Evolutionary conservation across 768 basidiomycete genomes (phyloP).

Genomic region (Suillus sp.): DNA sequence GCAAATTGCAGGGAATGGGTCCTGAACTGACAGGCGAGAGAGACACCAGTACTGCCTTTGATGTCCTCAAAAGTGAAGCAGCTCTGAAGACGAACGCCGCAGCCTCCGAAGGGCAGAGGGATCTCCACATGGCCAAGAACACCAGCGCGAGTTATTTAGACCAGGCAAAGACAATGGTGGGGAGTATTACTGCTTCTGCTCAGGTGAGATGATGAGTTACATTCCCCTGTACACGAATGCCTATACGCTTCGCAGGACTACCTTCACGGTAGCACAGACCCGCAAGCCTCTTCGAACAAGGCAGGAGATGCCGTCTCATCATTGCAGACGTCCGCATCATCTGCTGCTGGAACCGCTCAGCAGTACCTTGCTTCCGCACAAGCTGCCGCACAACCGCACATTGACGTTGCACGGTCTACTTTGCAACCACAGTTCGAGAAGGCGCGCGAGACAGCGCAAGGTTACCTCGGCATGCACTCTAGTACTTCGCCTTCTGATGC

Average conservation of each 20-base stretch:
- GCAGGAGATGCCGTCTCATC: constrained; percentile 32
- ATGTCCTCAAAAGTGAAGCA: constrained; percentile 38
- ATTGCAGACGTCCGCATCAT: constrained; percentile 33
- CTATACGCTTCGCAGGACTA: background rate
- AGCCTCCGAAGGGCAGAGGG: constrained; percentile 55
- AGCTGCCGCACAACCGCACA: constrained; percentile 27
- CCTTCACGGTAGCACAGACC: constrained; percentile 10
- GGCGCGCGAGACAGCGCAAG: constrained; percentile 24
- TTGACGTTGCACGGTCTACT: constrained; percentile 26
- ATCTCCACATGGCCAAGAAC: constrained; percentile 49
- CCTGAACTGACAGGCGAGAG: constrained; percentile 38
- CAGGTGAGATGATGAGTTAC: constrained; percentile 35
- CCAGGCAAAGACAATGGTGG: constrained; percentile 53
- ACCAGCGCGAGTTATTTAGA: constrained; percentile 52
- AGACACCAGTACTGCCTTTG: constrained; percentile 31
- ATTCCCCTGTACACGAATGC: background rate
- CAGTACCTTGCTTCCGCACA: constrained; percentile 28
- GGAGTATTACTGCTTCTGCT: constrained; percentile 45
- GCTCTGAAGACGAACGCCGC: constrained; percentile 51
- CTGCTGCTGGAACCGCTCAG: constrained; percentile 35
- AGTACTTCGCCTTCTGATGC: constrained; percentile 12
- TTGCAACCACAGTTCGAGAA: constrained; percentile 36
- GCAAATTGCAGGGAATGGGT: constrained; percentile 31
- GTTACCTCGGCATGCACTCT: constrained; percentile 18
- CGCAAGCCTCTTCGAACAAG: constrained; percentile 29